A percentile compares a stretch with the other conserved stretches of the same genome.
These are phyloP conservation scores for Leptodontidium sp. DNA, from an alignment of 2,329 filamentous ascomycete species.

Conservation along the genomic window DNA sequence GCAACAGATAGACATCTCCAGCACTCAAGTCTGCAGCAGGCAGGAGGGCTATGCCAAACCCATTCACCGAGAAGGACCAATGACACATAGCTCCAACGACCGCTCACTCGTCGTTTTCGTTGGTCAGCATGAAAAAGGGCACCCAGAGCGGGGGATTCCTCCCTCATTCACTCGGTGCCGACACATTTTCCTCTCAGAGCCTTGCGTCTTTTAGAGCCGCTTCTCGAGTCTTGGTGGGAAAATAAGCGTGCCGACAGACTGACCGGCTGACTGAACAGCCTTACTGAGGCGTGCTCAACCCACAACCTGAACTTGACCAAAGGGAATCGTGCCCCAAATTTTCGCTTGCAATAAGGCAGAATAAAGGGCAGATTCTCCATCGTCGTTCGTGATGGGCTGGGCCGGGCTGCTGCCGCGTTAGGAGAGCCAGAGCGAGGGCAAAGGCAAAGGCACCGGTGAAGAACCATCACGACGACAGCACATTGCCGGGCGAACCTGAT, in stretches of 20 bases:
- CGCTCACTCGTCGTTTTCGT: conserved; percentile 18
- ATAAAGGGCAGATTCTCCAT: conserved; percentile 23
- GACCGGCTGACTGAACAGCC: conserved; percentile 26
- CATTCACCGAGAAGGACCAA: conserved; percentile 26
- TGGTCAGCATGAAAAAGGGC: conserved; percentile 21
- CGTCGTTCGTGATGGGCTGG: conserved; percentile 5
- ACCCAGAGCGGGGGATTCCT: conserved; percentile 9
- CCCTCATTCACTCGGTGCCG: background rate
- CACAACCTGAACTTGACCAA: conserved; percentile 1
- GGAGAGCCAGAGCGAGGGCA: conserved; percentile 15
- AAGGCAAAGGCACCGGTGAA: conserved; percentile 4
- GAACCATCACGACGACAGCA: conserved; percentile 20
- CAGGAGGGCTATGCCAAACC: conserved; percentile 21
- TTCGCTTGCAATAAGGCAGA: conserved; percentile 29
- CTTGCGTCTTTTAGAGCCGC: conserved; percentile 23
- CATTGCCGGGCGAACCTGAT: conserved; percentile 19
- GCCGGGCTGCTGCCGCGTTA: conserved; percentile 6
- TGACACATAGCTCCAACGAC: background rate
- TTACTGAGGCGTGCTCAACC: conserved; percentile 24
- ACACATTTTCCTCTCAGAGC: conserved; percentile 25
- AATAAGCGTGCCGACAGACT: conserved; percentile 10
- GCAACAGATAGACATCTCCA: conserved; percentile 4
- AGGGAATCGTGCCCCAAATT: conserved; percentile 11
- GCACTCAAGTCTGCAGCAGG: conserved; percentile 12
- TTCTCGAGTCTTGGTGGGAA: no score